Evolutionary conservation across 2,329 filamentous ascomycete genomes (phyloP), one percentile per base, ranked within the genome.

Genomic region (Phialophora expanda): DNA sequence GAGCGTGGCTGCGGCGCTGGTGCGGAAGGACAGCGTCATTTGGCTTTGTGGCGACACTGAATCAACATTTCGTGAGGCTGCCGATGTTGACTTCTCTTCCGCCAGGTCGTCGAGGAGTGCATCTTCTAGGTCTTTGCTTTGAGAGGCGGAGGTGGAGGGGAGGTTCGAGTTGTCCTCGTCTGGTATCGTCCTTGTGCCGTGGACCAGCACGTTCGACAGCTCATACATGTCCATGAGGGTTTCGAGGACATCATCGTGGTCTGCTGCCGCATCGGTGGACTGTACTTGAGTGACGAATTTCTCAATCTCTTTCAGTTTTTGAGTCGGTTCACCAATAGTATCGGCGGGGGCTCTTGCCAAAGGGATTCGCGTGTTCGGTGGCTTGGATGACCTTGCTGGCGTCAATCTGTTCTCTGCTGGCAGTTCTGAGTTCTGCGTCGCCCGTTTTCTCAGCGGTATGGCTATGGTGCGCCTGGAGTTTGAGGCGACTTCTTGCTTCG

Each of bases 1-100:
- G 66, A 89, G 78, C 41, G 78, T 76, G 22, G 78, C 77, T 28
- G 81, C 77, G 4, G 78, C 73, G 62, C 76, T 77, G 20, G 74
- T 68, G 51, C 77, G 76, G 24, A 77, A 74, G 30, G 74, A 73
- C 17, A 74, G 70, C 7, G 75, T 73, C 61, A 69, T 65, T 56
- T 51, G 58, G 38, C 30, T n/a, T 24, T 61, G 12, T 38, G 38
- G 17, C 20, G 38, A 44, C 14, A 20, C 38, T 7, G 38, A 44
- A 5, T 44, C 38, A n/a, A 8, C 8, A 17, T 17, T 20, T 7
- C 14, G 17, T 8, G 38, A 20, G 38, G 17, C 17, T 24, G 32
- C 17, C 51, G 28, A 14, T 26, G 58, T 20, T 61, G 63, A 68
- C 54, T 70, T 72, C 61, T 63, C 71, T 67, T 32, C 72, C 6